Evolutionary conservation across 2,329 filamentous ascomycete species (phyloP).

Genomic region (Magnaporthiopsis rhizophila): DNA sequence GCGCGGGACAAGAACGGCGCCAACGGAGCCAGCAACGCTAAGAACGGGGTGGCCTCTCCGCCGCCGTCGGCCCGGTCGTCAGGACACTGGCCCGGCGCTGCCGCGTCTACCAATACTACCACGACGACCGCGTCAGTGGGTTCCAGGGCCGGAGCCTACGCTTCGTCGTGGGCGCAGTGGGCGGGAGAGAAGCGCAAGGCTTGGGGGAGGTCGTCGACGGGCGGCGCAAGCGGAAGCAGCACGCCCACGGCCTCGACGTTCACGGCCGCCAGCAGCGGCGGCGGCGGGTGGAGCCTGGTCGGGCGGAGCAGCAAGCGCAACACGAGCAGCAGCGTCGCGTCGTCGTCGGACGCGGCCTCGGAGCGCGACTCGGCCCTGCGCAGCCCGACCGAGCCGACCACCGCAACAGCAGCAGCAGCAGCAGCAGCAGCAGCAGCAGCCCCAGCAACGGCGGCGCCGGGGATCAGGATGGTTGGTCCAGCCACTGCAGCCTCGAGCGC

Average conservation of each 20-base stretch:
- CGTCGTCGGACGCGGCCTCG: conserved; percentile 11
- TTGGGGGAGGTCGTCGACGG: conserved; percentile 21
- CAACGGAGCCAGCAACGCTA: not conserved
- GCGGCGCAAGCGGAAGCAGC: conserved; percentile 1
- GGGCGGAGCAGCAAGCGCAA: conserved; percentile 13
- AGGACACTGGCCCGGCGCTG: conserved; percentile 29
- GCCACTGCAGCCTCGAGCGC: not conserved
- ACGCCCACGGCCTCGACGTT: conserved; percentile 1
- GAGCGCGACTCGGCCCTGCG: conserved; percentile 3
- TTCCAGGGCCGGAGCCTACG: conserved; percentile 52
- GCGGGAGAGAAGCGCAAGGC: conserved; percentile 67
- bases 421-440: not conserved
- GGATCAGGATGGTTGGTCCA: not conserved
- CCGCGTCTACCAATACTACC: conserved; percentile 20
- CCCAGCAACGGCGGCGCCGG: not conserved
- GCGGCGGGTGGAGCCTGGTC: conserved; percentile 9
- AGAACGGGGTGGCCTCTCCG: not conserved
- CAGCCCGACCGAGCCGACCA: not conserved
- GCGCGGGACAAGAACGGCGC: conserved; percentile 2
- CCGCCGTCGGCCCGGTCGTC: conserved; percentile 29
- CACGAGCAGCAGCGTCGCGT: conserved; percentile 15
- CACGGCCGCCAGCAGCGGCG: conserved; percentile 3
- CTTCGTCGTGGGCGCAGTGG: conserved; percentile 63
- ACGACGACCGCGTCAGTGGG: conserved; percentile 30
- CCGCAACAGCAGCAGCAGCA: not conserved